A percentile compares a stretch with the other conserved stretches of the same genome.
Conservation (phyloP, 2,329 filamentous ascomycete genomes). For the Penicillium sp. region DNA sequence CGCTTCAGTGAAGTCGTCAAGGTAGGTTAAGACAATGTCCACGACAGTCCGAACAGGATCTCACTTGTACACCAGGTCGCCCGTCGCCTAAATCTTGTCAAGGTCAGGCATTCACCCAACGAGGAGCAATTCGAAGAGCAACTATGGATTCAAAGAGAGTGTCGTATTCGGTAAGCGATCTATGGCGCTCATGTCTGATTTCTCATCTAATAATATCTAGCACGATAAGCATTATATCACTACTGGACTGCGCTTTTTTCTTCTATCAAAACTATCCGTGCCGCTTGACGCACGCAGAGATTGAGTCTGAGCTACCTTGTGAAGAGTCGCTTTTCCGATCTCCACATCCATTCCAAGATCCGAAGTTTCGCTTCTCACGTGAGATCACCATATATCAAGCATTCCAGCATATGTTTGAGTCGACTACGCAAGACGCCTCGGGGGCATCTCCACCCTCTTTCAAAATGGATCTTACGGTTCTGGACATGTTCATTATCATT, state of each 20-base stretch:
- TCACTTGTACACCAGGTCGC: conserved; percentile 36
- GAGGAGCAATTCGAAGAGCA: conserved; percentile 41
- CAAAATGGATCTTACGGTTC: conserved; percentile 36
- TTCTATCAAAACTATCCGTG: conserved; percentile 53
- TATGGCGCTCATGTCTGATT: too few species aligned
- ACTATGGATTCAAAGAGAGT: conserved; percentile 51
- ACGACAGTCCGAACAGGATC: background rate
- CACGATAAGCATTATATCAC: conserved; percentile 45
- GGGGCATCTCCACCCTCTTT: background rate
- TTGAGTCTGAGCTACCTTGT: conserved; percentile 51
- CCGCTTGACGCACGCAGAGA: conserved; percentile 45
- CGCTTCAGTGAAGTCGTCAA: conserved; percentile 50
- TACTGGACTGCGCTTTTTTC: conserved; percentile 50
- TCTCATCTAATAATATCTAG: conserved; percentile 30
- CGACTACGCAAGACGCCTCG: conserved; percentile 21
- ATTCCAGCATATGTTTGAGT: conserved; percentile 46
- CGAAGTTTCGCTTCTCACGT: conserved; percentile 43
- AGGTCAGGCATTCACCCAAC: conserved; percentile 42
- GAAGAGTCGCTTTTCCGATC: conserved; percentile 46
- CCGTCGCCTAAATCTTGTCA: conserved; percentile 44
- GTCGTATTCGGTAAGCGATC: conserved; percentile 44
- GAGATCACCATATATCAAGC: conserved; percentile 43
- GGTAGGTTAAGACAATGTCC: conserved; percentile 28
- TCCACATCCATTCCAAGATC: conserved; percentile 48
- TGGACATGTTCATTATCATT: conserved; percentile 50